Evolutionary conservation across 345 rosid species (phyloP).

Genomic region (Mallotus nudiflorus): DNA sequence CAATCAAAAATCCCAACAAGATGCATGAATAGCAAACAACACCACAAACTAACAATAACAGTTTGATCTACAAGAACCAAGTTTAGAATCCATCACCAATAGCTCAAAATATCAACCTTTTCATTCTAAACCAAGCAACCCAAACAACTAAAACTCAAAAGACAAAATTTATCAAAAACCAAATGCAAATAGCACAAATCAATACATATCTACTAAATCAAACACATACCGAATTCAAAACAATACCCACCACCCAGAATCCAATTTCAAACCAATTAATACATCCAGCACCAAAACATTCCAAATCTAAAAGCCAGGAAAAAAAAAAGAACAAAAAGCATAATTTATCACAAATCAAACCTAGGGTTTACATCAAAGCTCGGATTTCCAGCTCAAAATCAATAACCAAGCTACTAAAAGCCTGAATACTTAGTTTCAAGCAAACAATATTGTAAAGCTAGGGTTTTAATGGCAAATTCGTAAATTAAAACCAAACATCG

Average conservation of each 20-base stretch:
- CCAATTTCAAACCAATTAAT: slow-evolving; percentile 7
- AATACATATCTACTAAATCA: slow-evolving; percentile 24
- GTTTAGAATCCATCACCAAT: slow-evolving; percentile 1
- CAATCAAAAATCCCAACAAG: not conserved
- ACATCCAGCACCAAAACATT: not conserved
- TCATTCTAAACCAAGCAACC: slow-evolving; percentile 22
- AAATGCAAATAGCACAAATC: slow-evolving; percentile 6
- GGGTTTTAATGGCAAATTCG: slow-evolving; percentile 58
- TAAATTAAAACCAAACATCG: slow-evolving; percentile 16
- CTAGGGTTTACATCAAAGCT: slow-evolving; percentile 44
- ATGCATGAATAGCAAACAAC: slow-evolving; percentile 9
- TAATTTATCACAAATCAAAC: slow-evolving; percentile 24
- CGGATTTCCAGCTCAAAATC: slow-evolving; percentile 12
- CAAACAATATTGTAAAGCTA: slow-evolving; percentile 23
- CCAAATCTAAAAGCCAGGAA: slow-evolving; percentile 22
- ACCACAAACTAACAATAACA: slow-evolving; percentile 2
- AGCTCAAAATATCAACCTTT: slow-evolving; percentile 11
- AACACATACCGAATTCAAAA: slow-evolving; percentile 11
- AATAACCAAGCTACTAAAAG: slow-evolving; percentile 16
- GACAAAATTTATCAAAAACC: not conserved
- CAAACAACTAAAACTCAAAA: slow-evolving; percentile 23
- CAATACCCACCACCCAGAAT: slow-evolving; percentile 12
- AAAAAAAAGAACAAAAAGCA: not conserved
- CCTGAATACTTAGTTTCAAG: slow-evolving; percentile 13
- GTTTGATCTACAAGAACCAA: slow-evolving; percentile 26